Evolutionary conservation across 257 asterid genomes (phyloP), one percentile per base, ranked within the genome.

Genomic region (Salvia miltiorrhiza): DNA sequence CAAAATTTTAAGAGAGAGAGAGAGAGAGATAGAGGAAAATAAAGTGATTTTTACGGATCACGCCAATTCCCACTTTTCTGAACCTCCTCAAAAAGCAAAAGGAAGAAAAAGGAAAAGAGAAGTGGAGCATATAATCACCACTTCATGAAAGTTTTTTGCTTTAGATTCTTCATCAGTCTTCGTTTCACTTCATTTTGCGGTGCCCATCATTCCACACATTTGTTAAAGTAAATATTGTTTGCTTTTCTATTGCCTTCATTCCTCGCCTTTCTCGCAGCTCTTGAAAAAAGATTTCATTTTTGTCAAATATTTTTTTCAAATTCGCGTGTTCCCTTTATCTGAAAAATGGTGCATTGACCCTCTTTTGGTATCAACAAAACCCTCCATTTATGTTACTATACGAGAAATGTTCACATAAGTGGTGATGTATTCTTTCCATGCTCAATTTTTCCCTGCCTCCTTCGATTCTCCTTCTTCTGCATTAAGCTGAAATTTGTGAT

Each of bases 41-140:
- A 79, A 82, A 82, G 80, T 45, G 72, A 67, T 56, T 76, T 74
- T 73, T 35, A 63, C 66, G 73, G 35, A 75, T 77, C 88, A 80
- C 84, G 84, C 86, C 88, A 81, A 73, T 69, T 47, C 73, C 39
- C 73, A 45, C 77, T 73, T 79, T 84, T 60, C 76, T 55, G 40
- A 78, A 63, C 54, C 74, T 70, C 76, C 65, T 33, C 41, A 63
- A 63, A 79, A 85, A 84, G 84, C 62, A 66, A 85, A 81, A 70
- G 72, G 30, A 23, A 30, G 14, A 74, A 13, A 24, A 73, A 57
- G 35, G 16, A 21, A 70, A 65, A 76, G 24, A 68, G 63, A 47
- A 59, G 65, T 61, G 49, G 79, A 71, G 73, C 73, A 78, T 48
- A 57, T 35, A 53, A 63, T 9, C 76, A 17, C 78, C 60, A 49